A percentile compares a stretch with the other conserved stretches of the same genome.
Conservation (phyloP, 148 eudicot species). For the Chenopodium formosanum region DNA sequence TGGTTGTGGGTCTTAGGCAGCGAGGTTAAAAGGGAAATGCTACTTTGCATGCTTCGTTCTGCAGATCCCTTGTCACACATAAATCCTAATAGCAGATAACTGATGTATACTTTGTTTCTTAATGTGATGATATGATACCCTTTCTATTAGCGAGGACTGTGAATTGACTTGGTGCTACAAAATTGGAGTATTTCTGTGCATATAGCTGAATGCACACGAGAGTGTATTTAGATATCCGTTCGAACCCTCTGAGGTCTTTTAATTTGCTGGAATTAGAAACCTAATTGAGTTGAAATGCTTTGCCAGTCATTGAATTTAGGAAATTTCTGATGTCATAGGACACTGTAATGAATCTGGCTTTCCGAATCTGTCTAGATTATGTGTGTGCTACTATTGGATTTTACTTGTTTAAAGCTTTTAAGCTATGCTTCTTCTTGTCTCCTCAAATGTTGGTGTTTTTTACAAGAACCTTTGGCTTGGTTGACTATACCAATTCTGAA, state of each 20-base stretch:
- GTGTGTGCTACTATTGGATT: background rate
- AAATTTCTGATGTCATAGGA: background rate
- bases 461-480: slow-evolving; percentile 91
- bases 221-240: background rate
- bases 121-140: background rate
- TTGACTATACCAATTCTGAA: slow-evolving; percentile 80
- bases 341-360: background rate
- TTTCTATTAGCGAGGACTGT: background rate
- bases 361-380: background rate
- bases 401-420: slow-evolving; percentile 7
- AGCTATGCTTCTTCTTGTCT: background rate
- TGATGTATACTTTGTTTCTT: background rate
- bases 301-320: background rate
- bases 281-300: background rate
- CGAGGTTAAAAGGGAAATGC: background rate
- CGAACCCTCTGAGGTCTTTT: background rate
- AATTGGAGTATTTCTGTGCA: background rate
- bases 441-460: background rate
- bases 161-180: background rate
- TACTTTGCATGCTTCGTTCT: background rate
- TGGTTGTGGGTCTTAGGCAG: background rate
- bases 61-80: background rate
- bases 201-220: background rate
- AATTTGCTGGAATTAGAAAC: too few species aligned
- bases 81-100: background rate